phyloP scores from a whole-genome alignment of 2,329 filamentous ascomycete genomes.

The Pseudogymnoascus sp. region DNA sequence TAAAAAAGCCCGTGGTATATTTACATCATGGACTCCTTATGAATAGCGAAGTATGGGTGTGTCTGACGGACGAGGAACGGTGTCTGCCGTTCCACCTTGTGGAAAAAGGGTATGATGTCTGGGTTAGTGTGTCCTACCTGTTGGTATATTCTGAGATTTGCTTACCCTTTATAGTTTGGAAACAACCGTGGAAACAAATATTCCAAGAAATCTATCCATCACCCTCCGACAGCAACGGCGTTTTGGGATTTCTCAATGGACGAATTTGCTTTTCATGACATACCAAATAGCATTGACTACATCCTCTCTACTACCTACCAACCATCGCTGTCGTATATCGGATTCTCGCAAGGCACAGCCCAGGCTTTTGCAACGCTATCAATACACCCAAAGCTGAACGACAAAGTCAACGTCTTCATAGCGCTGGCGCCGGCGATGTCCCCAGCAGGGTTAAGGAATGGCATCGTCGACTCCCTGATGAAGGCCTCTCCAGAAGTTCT shows the following conservation, averaged over 20 bases:
- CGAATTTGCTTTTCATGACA: slow-evolving; percentile 95
- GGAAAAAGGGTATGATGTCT: slow-evolving; percentile 90
- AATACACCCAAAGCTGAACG: slow-evolving; percentile 85
- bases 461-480: slow-evolving; percentile 84
- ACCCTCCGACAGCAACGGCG: slow-evolving; percentile 61
- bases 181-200: slow-evolving; percentile 99
- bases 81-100: slow-evolving; percentile 84
- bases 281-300: slow-evolving; percentile 89
- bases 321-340: slow-evolving; percentile 84
- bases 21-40: slow-evolving; percentile 94
- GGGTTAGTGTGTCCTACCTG: slow-evolving; percentile 47
- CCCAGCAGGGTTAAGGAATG: slow-evolving; percentile 80
- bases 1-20: slow-evolving; percentile 81
- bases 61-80: slow-evolving; percentile 74
- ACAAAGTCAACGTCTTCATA: slow-evolving; percentile 92
- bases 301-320: slow-evolving; percentile 78
- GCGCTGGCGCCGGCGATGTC: slow-evolving; percentile 95
- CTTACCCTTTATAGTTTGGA: slow-evolving; percentile 54
- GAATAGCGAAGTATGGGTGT: slow-evolving; percentile 99
- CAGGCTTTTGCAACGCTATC: slow-evolving; percentile 92
- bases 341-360: slow-evolving; percentile 93
- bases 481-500: slow-evolving; percentile 89
- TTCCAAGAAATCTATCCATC: slow-evolving; percentile 82
- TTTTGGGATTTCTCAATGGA: slow-evolving; percentile 99
- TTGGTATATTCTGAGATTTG: neutral